A percentile compares a stretch with the other conserved stretches of the same genome.
phyloP scores from a whole-genome alignment of 2,329 filamentous ascomycete species.

The Colletotrichum sp. region DNA sequence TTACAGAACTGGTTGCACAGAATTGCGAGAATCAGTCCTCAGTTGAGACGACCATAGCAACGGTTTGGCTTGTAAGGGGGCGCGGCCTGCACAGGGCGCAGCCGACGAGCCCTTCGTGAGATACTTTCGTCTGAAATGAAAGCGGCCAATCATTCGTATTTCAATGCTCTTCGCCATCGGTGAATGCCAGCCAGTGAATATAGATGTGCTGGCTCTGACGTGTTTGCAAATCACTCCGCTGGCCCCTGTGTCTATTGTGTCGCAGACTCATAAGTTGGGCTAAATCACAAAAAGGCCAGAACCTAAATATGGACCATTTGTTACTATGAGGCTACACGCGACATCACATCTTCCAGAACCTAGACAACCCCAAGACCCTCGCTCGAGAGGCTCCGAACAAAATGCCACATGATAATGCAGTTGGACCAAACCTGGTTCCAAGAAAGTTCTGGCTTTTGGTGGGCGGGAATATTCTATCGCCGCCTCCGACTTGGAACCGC shows the following conservation, averaged over 20 bases:
- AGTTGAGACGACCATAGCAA: neutral
- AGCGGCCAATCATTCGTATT: neutral
- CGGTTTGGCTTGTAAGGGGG: neutral
- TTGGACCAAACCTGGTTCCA: neutral
- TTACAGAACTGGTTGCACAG: neutral
- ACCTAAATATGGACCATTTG: neutral
- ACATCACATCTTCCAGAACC: neutral
- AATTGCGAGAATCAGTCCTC: neutral
- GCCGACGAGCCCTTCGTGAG: neutral
- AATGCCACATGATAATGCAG: neutral
- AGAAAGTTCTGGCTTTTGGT: slow-evolving; percentile 3
- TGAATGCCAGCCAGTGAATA: neutral
- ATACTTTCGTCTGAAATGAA: neutral
- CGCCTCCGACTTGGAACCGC: slow-evolving; percentile 2
- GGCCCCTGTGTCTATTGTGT: neutral
- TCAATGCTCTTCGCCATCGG: neutral
- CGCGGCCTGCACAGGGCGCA: neutral
- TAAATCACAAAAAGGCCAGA: neutral
- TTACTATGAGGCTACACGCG: neutral
- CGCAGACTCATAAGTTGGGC: neutral
- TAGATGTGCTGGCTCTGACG: neutral
- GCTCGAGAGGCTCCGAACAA: neutral
- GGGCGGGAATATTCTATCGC: slow-evolving; percentile 1
- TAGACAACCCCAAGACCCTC: neutral
- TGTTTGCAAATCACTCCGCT: neutral